phyloP scores from a whole-genome alignment of 2,329 filamentous ascomycete species.

The Mollisia scopiformis region DNA sequence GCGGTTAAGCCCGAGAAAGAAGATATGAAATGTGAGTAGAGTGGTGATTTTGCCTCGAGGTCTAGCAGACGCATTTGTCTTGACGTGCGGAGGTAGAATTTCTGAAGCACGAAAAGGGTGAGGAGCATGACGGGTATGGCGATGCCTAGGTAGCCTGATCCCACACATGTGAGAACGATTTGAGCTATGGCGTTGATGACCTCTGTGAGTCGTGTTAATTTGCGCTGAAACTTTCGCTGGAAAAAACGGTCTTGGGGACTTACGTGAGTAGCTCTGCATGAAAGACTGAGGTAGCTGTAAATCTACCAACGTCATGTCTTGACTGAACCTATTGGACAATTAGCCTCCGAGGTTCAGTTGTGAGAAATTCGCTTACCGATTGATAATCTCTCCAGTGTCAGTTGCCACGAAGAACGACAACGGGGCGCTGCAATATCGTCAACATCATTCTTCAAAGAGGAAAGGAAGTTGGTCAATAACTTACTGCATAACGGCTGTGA shows the following conservation, averaged over 20 bases:
- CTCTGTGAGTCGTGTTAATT: background rate
- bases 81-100: constrained; percentile 49
- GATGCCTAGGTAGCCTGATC: background rate
- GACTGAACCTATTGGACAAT: constrained; percentile 4
- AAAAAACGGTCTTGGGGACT: background rate
- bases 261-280: background rate
- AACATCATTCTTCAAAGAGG: background rate
- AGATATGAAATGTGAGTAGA: constrained; percentile 50
- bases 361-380: background rate
- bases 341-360: background rate
- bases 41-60: constrained; percentile 44
- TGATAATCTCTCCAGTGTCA: constrained; percentile 12
- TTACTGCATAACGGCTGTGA: background rate
- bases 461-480: background rate
- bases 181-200: background rate
- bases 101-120: constrained; percentile 34
- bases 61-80: constrained; percentile 51
- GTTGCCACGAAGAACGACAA: constrained; percentile 7
- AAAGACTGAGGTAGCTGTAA: background rate
- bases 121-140: background rate
- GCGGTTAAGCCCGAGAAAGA: constrained; percentile 43
- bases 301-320: constrained; percentile 9
- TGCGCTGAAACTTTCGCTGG: background rate
- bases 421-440: background rate
- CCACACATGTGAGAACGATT: background rate